A percentile compares a stretch with the other conserved stretches of the same genome.
These are phyloP conservation scores for Suillus placidus DNA, from an alignment of 768 basidiomycete genomes.

Conservation along the genomic window DNA sequence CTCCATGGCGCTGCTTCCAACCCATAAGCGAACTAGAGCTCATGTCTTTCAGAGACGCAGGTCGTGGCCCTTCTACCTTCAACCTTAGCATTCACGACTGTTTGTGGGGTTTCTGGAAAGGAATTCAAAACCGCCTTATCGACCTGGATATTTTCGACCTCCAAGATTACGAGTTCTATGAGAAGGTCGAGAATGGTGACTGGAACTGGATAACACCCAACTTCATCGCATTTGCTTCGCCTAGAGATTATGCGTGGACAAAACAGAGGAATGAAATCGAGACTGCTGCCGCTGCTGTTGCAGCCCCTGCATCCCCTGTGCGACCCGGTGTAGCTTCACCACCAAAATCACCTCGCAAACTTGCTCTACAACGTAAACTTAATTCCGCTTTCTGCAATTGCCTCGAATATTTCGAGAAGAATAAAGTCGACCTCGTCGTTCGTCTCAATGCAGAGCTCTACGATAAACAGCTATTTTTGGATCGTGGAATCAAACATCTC, in stretches of 20 bases:
- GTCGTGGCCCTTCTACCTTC: slow-evolving; percentile 89
- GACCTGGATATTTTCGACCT: slow-evolving; percentile 95
- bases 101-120: slow-evolving; percentile 85
- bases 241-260: slow-evolving; percentile 79
- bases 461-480: slow-evolving; percentile 77
- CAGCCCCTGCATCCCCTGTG: slow-evolving; percentile 30
- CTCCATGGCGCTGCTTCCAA: slow-evolving; percentile 94
- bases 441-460: slow-evolving; percentile 93
- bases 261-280: slow-evolving; percentile 72
- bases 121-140: slow-evolving; percentile 88
- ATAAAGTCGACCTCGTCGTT: slow-evolving; percentile 86
- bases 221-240: slow-evolving; percentile 94
- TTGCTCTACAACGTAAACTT: slow-evolving; percentile 76
- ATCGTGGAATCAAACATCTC: slow-evolving; percentile 84
- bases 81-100: slow-evolving; percentile 93
- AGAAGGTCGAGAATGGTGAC: slow-evolving; percentile 94
- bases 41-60: slow-evolving; percentile 96
- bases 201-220: slow-evolving; percentile 95
- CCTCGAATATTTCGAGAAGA: slow-evolving; percentile 88
- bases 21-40: slow-evolving; percentile 92
- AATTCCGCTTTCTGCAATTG: slow-evolving; percentile 86
- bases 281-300: slow-evolving; percentile 29
- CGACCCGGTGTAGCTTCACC: slow-evolving; percentile 26
- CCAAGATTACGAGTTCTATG: slow-evolving; percentile 91
- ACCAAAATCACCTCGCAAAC: slow-evolving; percentile 34